Evolutionary conservation across 192 early-diverging fungal species (phyloP), one percentile per base, ranked within the genome.

Genomic region (Podila epicladia): DNA sequence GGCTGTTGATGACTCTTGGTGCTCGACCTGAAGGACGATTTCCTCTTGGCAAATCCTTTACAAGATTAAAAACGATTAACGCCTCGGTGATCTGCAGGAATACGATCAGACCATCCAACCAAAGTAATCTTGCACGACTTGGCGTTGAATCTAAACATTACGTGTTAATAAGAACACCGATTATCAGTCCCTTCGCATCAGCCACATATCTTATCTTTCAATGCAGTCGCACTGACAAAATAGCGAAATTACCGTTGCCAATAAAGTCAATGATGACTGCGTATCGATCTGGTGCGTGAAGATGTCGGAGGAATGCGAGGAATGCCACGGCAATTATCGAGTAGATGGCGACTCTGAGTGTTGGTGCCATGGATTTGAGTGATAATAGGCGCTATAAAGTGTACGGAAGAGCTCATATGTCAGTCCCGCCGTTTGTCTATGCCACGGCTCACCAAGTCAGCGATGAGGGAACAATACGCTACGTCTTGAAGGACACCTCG

Each of bases 231-330:
- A 65, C 22, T 9, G 5, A 20, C 19, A 7, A 13, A 7, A 37
- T 15, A 59, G 15, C 9, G 5, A 13, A 48, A 45, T 41, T 65
- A 80, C 77, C 63, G 60, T 73, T 80, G 12, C 77, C 77, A 24
- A 80, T 73, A 69, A 80, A 80, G 58, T 80, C 77, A 32, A 80
- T 80, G 19, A 80, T 61, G 0, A 73, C 62, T 20, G 61, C 77
- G 26, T 65, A 80, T 37, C 55, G 65, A 17, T 58, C 70, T 7
- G 77, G 77, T 26, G 45, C 20, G 32, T 67, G 49, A 15, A 73
- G 33, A 22, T 80, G 77, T 48, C 77, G 60, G 12, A 80, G 26
- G 22, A 80, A 20, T 5, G 58, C 67, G 4, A 80, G 38, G 4
- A 80, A 65, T 5, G 37, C 22, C 9, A 58, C 62, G 1, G 57